A percentile compares a stretch with the other conserved stretches of the same genome.
phyloP scores from a whole-genome alignment of 345 rosid genomes.

The Salix brachista region DNA sequence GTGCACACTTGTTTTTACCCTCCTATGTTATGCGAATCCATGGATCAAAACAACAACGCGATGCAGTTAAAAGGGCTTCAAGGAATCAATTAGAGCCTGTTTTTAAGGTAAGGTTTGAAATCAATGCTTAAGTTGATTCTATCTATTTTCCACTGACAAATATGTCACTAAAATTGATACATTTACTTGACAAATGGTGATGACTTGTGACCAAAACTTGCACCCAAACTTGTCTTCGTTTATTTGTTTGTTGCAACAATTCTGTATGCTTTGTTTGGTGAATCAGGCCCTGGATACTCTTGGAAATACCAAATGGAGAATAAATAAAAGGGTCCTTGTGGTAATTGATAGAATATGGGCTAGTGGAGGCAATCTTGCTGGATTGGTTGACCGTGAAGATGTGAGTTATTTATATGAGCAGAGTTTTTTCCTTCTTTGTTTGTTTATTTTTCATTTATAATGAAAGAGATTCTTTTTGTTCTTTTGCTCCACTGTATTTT shows the following conservation, averaged over 20 bases:
- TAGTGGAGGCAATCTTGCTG: constrained; percentile 73
- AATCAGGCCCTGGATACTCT: constrained; percentile 89
- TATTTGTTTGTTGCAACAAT: constrained; percentile 15
- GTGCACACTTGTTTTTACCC: constrained; percentile 82
- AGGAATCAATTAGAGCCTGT: constrained; percentile 56
- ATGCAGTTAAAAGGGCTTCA: constrained; percentile 55
- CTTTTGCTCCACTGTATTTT: background rate
- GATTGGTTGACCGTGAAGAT: constrained; percentile 84
- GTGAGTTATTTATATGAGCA: constrained; percentile 40
- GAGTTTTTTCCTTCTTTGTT: constrained; percentile 6
- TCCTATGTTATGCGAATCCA: constrained; percentile 90
- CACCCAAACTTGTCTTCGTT: background rate
- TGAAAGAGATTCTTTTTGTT: background rate
- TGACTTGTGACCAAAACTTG: background rate
- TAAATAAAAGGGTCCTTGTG: constrained; percentile 73
- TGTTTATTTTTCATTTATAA: constrained; percentile 3
- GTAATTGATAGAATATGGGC: constrained; percentile 94
- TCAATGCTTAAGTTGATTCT: background rate
- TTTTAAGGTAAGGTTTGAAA: constrained; percentile 85
- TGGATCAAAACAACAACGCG: constrained; percentile 83
- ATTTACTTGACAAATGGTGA: background rate
- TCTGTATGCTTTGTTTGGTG: constrained; percentile 17
- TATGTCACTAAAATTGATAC: background rate
- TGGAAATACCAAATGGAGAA: constrained; percentile 92
- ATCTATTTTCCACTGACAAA: background rate